These are phyloP conservation scores for Globisporangium rhizosaccharum DNA, from an alignment of 352 stramenopile genomes.

Conservation along the genomic window DNA sequence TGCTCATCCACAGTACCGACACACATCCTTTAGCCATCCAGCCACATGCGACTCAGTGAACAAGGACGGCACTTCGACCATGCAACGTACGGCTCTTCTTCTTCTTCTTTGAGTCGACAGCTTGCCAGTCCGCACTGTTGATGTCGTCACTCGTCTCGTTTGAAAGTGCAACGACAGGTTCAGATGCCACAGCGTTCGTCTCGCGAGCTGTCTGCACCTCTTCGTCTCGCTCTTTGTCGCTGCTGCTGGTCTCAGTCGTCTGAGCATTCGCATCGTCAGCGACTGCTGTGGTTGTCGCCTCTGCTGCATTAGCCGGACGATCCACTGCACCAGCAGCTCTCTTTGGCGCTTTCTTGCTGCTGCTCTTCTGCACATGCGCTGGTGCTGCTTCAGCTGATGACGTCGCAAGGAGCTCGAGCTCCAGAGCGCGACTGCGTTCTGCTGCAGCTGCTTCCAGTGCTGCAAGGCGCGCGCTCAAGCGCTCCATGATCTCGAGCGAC, in stretches of 20 bases:
- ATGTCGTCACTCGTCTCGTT: not conserved
- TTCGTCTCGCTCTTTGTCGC: not conserved
- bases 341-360: slow-evolving; percentile 22
- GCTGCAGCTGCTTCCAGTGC: slow-evolving; percentile 10
- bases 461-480: slow-evolving; percentile 17
- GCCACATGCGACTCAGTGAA: too few relatives aligned
- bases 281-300: not conserved
- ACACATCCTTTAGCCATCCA: not conserved
- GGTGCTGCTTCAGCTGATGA: slow-evolving; percentile 5
- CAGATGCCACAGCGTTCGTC: too few relatives aligned
- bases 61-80: too few relatives aligned
- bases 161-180: too few relatives aligned
- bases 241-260: not conserved
- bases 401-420: slow-evolving; percentile 6
- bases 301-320: not conserved
- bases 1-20: not conserved
- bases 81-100: slow-evolving; percentile 14
- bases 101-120: slow-evolving; percentile 20
- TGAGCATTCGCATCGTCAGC: not conserved
- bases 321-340: not conserved
- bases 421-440: slow-evolving; percentile 2
- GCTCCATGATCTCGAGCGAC: slow-evolving; percentile 16
- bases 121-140: slow-evolving; percentile 15
- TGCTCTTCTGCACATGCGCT: slow-evolving; percentile 14
- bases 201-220: too few relatives aligned